Evolutionary conservation across 2,329 filamentous ascomycete genomes (phyloP), one percentile per base, ranked within the genome.

Genomic region (Pseudogymnoascus sp.): DNA sequence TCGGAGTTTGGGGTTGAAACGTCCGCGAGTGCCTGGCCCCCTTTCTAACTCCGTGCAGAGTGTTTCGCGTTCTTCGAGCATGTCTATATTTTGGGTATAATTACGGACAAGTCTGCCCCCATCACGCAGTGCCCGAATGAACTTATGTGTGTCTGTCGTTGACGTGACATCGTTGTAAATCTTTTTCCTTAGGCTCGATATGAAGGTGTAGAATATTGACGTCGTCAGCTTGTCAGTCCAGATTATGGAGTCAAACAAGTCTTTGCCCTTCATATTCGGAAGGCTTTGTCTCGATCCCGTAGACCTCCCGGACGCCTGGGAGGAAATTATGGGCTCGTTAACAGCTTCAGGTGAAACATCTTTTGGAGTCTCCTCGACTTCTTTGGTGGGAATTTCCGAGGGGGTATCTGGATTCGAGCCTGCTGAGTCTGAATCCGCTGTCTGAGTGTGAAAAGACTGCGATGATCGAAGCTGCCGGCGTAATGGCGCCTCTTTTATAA

Each of bases 31-130:
- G 1, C 88, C 88, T 1, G 85, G 82, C 0, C 88, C 88, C 34
- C 83, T 79, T 10, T 78, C 76, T 7, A 90, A 78, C 63, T 86
- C 81, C 0, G 86, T 89, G 14, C 81, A 84, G 3, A 90, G 77
- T 3, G 87, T 88, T 48, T 89, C 86, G 64, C 88, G 85, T 70
- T 87, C 85, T 71, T 91, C 88, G 6, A 91, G 83, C 66, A 86
- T 85, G 68, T 91, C 88, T 68, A 91, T 90, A 67, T 90, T 91
- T 69, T 91, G 88, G 0, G 88, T 90, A 70, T 91, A 91, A 70
- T 87, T 89, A 41, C 88, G 79, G 34, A 90, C 85, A 4, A 91
- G 78, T 67, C 88, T 87, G 3, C 87, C 85, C 3, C 83, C 81
- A 71, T 90, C 86, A 51, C 86, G 81, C 4, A 91, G 78, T 36